Base-by-base conservation (phyloP, 176 grass and related monocot genomes). In the Ensete glaucum region DNA sequence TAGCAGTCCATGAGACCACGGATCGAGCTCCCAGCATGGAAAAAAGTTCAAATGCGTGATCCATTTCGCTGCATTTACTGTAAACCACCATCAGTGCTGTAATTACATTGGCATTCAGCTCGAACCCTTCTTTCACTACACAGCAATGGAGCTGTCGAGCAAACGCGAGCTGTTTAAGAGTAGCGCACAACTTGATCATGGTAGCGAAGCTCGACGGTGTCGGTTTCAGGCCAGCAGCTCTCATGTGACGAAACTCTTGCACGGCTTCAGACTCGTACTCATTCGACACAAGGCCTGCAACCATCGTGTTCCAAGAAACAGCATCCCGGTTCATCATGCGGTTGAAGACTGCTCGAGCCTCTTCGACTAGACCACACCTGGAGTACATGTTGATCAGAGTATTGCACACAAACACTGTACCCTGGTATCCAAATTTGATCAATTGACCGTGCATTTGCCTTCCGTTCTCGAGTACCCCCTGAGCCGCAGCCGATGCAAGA, bases 1-100 rank as follows among this genome's bases (percentile, higher is more conserved):
- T 89, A 50, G 92, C 86, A 85, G 92, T 96, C 92, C 86, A 96
- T 64, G 92, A 88, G 49, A 87, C 82, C 3, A 87, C 82, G 76
- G 54, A 91, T 13, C 73, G 82, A 51, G 71, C 83, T 72, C 70
- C 84, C 65, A 87, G 78, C 34, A 29, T 49, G 16, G 79, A 81
- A 51, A 91, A 96, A 79, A 96, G 76, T 25, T 67, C 26, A 22
- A 85, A 81, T 57, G 88, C 82, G 12, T 87, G 52, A 20, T 71
- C 54, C 65, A 96, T 1, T 53, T 87, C 29, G 10, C 72, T 62
- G 19, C 82, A 88, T 83, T 96, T 96, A 70, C 67, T 89, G 27
- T 89, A 91, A 43, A 81, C 86, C 72, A 87, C 71, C 80, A 83
- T 85, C 8, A 91, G 48, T 50, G 79, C 54, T 48, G 92, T 96